Evolutionary conservation across 805 yeast species (phyloP).

Genomic region (Jamesozyma gamospora): DNA sequence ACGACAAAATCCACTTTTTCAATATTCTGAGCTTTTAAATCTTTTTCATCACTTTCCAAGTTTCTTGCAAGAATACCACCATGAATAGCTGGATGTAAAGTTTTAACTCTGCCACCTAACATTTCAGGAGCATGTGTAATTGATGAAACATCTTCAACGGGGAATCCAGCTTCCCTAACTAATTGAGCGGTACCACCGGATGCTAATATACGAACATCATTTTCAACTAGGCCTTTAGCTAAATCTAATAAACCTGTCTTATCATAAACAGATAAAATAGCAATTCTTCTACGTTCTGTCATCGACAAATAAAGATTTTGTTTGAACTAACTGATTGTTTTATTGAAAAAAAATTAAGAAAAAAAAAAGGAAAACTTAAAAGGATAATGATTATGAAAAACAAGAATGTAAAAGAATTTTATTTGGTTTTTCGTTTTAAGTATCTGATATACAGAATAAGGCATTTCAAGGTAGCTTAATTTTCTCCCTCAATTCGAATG

Average conservation of each 20-base stretch:
- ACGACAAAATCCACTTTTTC: slow-evolving; percentile 95
- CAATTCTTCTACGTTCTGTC: slow-evolving; percentile 53
- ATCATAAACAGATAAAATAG: slow-evolving; percentile 93
- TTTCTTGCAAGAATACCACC: slow-evolving; percentile 95
- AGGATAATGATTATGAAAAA: no score
- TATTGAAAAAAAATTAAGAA: no score
- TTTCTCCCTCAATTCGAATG: no score
- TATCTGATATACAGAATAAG: no score
- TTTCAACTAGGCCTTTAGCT: slow-evolving; percentile 86
- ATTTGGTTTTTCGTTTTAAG: no score
- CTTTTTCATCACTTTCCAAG: slow-evolving; percentile 82
- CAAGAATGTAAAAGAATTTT: no score
- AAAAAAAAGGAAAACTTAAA: no score
- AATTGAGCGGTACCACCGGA: slow-evolving; percentile 95
- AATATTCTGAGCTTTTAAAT: slow-evolving; percentile 79
- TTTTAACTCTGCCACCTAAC: slow-evolving; percentile 97
- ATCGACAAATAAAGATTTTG: no score
- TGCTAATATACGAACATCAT: slow-evolving; percentile 85
- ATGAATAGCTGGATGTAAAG: slow-evolving; percentile 97
- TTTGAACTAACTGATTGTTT: no score
- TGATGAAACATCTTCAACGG: slow-evolving; percentile 89
- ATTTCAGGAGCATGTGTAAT: slow-evolving; percentile 98
- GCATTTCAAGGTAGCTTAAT: no score
- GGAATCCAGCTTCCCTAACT: slow-evolving; percentile 95
- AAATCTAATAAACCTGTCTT: slow-evolving; percentile 93